Evolutionary conservation across 257 asterid species (phyloP).

Genomic region (Echium plantagineum): DNA sequence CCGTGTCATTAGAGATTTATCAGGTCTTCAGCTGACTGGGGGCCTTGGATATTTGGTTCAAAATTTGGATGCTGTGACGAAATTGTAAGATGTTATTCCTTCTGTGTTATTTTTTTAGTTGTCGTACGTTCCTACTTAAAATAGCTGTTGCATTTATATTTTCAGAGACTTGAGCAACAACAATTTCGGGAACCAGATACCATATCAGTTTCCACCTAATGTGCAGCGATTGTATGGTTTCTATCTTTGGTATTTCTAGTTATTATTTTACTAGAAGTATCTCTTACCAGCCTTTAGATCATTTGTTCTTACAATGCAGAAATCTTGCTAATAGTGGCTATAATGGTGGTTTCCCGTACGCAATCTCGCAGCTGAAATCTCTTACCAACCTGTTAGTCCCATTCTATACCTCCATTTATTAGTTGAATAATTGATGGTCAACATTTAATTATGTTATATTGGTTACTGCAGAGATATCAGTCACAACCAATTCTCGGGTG

Average conservation of each 20-base stretch:
- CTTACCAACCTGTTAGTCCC: slow-evolving; percentile 64
- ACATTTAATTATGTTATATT: neutral
- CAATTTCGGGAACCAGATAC: slow-evolving; percentile 60
- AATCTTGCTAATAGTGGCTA: slow-evolving; percentile 64
- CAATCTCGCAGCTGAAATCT: slow-evolving; percentile 57
- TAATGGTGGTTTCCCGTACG: slow-evolving; percentile 58
- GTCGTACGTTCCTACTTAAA: neutral
- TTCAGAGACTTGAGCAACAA: slow-evolving; percentile 86
- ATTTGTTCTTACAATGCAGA: slow-evolving; percentile 29
- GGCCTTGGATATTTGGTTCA: slow-evolving; percentile 55
- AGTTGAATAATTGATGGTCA: neutral
- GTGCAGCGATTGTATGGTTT: slow-evolving; percentile 61
- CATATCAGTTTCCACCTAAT: slow-evolving; percentile 69
- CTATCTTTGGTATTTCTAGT: neutral
- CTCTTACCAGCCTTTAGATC: slow-evolving; percentile 6
- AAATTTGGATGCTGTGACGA: slow-evolving; percentile 49
- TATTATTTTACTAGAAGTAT: neutral
- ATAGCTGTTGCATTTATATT: slow-evolving; percentile 11
- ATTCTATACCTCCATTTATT: neutral
- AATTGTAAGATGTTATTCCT: slow-evolving; percentile 45
- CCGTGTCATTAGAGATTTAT: slow-evolving; percentile 40
- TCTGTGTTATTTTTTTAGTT: neutral
- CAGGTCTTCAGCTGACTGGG: slow-evolving; percentile 59
- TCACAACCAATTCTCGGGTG: slow-evolving; percentile 62
- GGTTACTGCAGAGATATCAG: slow-evolving; percentile 53